Conservation (phyloP, 225 moss, liverwort and hornwort species). For the Rhytidiadelphus loreus region DNA sequence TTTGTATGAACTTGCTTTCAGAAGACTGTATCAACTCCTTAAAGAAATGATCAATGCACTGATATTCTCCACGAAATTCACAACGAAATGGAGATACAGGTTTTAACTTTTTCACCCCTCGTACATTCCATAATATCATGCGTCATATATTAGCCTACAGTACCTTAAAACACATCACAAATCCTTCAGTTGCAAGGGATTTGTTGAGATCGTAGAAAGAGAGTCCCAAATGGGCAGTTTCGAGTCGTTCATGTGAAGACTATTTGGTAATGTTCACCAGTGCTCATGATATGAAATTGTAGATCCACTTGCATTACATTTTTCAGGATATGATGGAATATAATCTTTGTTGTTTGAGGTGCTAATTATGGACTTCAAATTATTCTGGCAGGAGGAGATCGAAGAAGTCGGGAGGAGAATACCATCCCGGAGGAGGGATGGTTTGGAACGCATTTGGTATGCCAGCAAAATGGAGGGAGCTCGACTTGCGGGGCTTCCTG, state of each 20-base stretch:
- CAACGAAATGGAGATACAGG: not conserved
- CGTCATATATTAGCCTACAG: not conserved
- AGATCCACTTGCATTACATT: not conserved
- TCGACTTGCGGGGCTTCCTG: slow-evolving; percentile 9
- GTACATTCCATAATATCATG: not conserved
- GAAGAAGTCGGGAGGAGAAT: too few species aligned
- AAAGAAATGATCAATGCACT: too few species aligned
- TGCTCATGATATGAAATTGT: not conserved
- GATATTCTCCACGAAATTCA: not conserved
- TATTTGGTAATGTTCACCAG: not conserved
- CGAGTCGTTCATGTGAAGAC: not conserved
- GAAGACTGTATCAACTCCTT: not conserved
- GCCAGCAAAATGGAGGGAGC: slow-evolving; percentile 17
- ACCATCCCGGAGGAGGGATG: not conserved
- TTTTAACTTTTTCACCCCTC: too few species aligned
- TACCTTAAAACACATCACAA: not conserved
- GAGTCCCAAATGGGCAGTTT: not conserved
- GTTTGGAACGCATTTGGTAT: slow-evolving; percentile 33
- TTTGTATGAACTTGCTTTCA: not conserved
- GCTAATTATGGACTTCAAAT: too few species aligned
- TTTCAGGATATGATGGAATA: not conserved
- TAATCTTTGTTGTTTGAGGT: too few species aligned
- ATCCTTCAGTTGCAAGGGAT: not conserved
- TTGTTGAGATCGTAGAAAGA: not conserved
- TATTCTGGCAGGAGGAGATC: too few species aligned